phyloP scores from a whole-genome alignment of 345 rosid species.

The Camelina sativa region DNA sequence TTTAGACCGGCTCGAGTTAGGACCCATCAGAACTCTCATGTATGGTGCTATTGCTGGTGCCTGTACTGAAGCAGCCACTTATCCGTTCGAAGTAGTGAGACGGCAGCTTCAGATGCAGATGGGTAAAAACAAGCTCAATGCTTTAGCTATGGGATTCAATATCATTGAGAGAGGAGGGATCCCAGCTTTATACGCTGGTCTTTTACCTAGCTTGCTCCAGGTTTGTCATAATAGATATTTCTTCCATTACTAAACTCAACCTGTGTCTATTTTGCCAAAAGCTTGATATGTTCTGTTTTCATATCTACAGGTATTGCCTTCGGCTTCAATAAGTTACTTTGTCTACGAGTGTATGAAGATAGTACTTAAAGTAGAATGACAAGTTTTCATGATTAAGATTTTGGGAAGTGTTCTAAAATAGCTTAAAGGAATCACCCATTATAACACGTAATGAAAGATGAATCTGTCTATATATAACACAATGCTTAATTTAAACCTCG shows the following conservation, averaged over 20 bases:
- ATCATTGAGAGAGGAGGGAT: constrained; percentile 83
- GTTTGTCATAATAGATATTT: constrained; percentile 46
- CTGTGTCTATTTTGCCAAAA: background rate
- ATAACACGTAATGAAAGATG: constrained; percentile 4
- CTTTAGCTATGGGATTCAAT: constrained; percentile 68
- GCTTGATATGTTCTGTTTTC: constrained; percentile 22
- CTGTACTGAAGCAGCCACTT: constrained; percentile 91
- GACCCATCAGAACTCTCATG: constrained; percentile 74
- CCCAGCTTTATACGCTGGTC: constrained; percentile 85
- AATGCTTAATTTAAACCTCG: constrained; percentile 57
- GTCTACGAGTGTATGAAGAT: constrained; percentile 90
- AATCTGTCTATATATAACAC: background rate
- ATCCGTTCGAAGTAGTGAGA: constrained; percentile 94
- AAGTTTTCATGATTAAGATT: background rate
- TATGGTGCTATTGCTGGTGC: constrained; percentile 91
- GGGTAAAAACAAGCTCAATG: constrained; percentile 59
- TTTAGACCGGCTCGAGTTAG: constrained; percentile 76
- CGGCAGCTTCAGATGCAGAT: constrained; percentile 92
- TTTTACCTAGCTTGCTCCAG: constrained; percentile 91
- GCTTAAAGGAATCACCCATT: constrained; percentile 18
- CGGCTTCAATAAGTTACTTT: constrained; percentile 87
- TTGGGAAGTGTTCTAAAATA: constrained; percentile 1
- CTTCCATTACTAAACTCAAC: background rate
- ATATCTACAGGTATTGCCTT: constrained; percentile 77
- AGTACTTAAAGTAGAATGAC: constrained; percentile 76